A percentile compares a stretch with the other conserved stretches of the same genome.
Evolutionary conservation across 768 basidiomycete genomes (phyloP).

Genomic region (Calocybe indica): DNA sequence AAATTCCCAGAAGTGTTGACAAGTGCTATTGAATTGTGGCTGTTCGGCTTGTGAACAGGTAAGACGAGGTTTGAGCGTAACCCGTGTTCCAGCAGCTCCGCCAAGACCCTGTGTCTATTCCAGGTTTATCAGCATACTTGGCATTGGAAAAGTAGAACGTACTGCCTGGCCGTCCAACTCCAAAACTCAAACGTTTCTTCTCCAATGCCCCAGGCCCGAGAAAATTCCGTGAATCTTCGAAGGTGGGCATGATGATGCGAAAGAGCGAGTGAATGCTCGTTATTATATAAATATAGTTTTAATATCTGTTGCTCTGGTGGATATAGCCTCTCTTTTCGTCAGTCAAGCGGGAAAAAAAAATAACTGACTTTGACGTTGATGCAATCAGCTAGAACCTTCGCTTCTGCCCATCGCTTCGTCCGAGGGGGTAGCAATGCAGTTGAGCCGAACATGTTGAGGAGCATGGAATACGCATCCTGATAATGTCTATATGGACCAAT

Average conservation of each 20-base stretch:
- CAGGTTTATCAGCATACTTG: neutral
- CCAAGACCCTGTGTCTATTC: slow-evolving; percentile 77
- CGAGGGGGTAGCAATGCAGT: slow-evolving; percentile 82
- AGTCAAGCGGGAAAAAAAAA: neutral
- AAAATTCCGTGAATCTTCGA: slow-evolving; percentile 79
- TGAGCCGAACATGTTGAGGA: slow-evolving; percentile 86
- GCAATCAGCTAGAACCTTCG: slow-evolving; percentile 93
- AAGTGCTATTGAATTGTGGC: neutral
- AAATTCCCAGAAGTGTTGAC: neutral
- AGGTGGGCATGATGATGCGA: slow-evolving; percentile 84
- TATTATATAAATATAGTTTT: slow-evolving; percentile 89
- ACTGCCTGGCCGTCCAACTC: slow-evolving; percentile 96
- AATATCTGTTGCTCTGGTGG: slow-evolving; percentile 49
- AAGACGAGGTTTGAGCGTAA: slow-evolving; percentile 55
- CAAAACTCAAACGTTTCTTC: slow-evolving; percentile 97
- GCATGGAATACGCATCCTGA: slow-evolving; percentile 83
- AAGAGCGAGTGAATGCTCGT: slow-evolving; percentile 75
- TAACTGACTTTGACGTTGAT: slow-evolving; percentile 76
- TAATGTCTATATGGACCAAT: slow-evolving; percentile 60
- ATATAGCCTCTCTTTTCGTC: too few species aligned
- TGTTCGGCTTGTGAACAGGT: slow-evolving; percentile 47
- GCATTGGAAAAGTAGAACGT: slow-evolving; percentile 20
- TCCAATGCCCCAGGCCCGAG: slow-evolving; percentile 90
- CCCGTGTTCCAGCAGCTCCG: slow-evolving; percentile 86
- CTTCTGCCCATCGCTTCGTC: slow-evolving; percentile 98